Percentiles rank a stretch among this genome's conserved stretches.
Evolutionary conservation across 192 early-diverging fungal species (phyloP).

Genomic region (Thamnidium elegans): DNA sequence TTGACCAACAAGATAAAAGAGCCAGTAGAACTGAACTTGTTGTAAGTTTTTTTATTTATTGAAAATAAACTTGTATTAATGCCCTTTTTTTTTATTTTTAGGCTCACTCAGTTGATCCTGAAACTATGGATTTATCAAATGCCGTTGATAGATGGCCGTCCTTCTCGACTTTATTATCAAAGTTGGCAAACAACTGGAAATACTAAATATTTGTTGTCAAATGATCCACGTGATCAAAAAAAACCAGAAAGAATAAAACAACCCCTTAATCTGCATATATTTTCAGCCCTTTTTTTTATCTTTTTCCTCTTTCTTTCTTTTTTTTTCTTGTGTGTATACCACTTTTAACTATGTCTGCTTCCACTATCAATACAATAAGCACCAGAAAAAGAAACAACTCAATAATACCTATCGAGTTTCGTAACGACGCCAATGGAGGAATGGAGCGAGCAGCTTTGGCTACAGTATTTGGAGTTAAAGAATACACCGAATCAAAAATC

Average conservation of each 20-base stretch:
- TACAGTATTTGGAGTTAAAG: slow-evolving; percentile 23
- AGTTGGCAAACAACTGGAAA: slow-evolving; percentile 6
- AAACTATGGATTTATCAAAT: background rate
- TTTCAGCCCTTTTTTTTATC: slow-evolving; percentile 3
- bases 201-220: background rate
- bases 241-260: background rate
- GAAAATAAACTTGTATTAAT: background rate
- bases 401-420: slow-evolving; percentile 20
- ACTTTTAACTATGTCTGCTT: background rate
- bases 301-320: background rate
- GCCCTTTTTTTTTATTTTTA: slow-evolving; percentile 15
- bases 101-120: slow-evolving; percentile 2
- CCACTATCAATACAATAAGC: background rate
- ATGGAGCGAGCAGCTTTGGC: slow-evolving; percentile 18
- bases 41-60: slow-evolving; percentile 1
- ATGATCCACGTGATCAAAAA: background rate
- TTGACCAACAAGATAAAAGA: slow-evolving; percentile 7
- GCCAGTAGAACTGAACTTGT: slow-evolving; percentile 1
- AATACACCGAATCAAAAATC: slow-evolving; percentile 18
- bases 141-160: background rate
- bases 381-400: slow-evolving; percentile 22
- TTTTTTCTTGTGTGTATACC: background rate
- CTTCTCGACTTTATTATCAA: background rate
- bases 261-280: background rate
- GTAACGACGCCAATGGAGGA: slow-evolving; percentile 17